Conservation (phyloP, 2,329 filamentous ascomycete genomes). For the Seiridium cupressi region DNA sequence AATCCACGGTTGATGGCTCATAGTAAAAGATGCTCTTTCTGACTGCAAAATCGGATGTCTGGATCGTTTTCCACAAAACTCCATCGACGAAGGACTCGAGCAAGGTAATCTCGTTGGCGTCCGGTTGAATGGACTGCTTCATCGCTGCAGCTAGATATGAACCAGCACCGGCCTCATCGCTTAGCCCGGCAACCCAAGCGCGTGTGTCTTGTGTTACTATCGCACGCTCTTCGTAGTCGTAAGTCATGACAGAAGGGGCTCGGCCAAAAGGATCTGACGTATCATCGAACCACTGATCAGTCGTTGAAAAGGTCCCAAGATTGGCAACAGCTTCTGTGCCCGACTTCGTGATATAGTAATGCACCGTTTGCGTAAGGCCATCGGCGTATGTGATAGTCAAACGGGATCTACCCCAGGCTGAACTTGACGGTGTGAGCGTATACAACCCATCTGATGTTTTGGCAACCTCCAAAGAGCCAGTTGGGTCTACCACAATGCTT, state of each 20-base stretch:
- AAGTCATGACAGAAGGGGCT: conserved; percentile 54
- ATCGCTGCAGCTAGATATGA: conserved; percentile 53
- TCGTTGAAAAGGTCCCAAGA: conserved; percentile 53
- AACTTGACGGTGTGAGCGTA: conserved; percentile 37
- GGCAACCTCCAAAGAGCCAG: conserved; percentile 32
- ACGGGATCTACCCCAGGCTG: conserved; percentile 47
- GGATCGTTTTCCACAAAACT: conserved; percentile 48
- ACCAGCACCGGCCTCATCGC: conserved; percentile 58
- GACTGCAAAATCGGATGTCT: conserved; percentile 45
- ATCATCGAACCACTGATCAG: conserved; percentile 49
- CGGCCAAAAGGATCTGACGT: conserved; percentile 52
- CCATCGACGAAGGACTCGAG: conserved; percentile 53
- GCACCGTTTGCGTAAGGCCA: conserved; percentile 48
- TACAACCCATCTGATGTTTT: conserved; percentile 32
- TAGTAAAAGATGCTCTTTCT: conserved; percentile 58
- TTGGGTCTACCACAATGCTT: conserved; percentile 37
- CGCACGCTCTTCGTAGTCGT: conserved; percentile 46
- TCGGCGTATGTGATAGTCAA: conserved; percentile 47
- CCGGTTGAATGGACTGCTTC: conserved; percentile 52
- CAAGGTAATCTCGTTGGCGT: conserved; percentile 45
- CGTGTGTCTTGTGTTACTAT: conserved; percentile 46
- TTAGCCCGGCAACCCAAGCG: conserved; percentile 59
- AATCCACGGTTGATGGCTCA: conserved; percentile 41
- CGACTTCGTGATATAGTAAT: conserved; percentile 54
- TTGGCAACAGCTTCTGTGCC: conserved; percentile 40